Evolutionary conservation across 2,329 filamentous ascomycete genomes (phyloP).

Genomic region (Myriosclerotinia scirpicola): DNA sequence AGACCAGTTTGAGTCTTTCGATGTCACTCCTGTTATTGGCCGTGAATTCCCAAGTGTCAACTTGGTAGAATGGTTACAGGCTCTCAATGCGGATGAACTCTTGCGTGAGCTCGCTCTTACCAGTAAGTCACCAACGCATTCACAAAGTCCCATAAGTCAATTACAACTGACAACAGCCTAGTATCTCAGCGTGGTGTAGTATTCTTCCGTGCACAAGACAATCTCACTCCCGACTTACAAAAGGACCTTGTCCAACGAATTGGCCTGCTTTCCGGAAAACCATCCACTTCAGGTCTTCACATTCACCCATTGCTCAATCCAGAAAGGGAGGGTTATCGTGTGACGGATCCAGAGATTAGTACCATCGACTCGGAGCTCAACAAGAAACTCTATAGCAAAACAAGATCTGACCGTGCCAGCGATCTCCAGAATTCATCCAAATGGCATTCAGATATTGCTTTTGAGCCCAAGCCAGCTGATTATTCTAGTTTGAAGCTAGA

Average conservation of each 20-base stretch:
- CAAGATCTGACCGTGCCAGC: conserved; percentile 10
- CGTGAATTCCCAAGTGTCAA: conserved; percentile 47
- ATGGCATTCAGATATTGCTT: conserved; percentile 65
- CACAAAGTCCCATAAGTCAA: neutral
- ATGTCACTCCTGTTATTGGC: conserved; percentile 49
- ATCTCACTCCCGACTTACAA: conserved; percentile 60
- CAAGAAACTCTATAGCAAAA: conserved; percentile 50
- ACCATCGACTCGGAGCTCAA: conserved; percentile 58
- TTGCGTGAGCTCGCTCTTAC: conserved; percentile 52
- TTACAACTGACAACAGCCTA: conserved; percentile 36
- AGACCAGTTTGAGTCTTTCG: conserved; percentile 39
- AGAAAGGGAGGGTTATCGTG: conserved; percentile 47
- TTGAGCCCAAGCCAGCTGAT: conserved; percentile 62
- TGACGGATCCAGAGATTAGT: conserved; percentile 60
- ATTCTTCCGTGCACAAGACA: conserved; percentile 66
- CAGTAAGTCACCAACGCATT: conserved; percentile 31
- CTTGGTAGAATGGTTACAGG: conserved; percentile 49
- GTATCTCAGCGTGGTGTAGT: conserved; percentile 70
- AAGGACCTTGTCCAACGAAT: conserved; percentile 63
- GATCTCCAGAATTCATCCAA: conserved; percentile 48
- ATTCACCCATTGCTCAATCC: conserved; percentile 60
- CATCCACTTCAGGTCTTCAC: conserved; percentile 55
- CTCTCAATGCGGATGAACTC: conserved; percentile 49
- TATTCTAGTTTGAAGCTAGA: conserved; percentile 60
- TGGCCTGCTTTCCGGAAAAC: conserved; percentile 57